phyloP scores from a whole-genome alignment of 768 basidiomycete genomes.

The Clavulina sp. region DNA sequence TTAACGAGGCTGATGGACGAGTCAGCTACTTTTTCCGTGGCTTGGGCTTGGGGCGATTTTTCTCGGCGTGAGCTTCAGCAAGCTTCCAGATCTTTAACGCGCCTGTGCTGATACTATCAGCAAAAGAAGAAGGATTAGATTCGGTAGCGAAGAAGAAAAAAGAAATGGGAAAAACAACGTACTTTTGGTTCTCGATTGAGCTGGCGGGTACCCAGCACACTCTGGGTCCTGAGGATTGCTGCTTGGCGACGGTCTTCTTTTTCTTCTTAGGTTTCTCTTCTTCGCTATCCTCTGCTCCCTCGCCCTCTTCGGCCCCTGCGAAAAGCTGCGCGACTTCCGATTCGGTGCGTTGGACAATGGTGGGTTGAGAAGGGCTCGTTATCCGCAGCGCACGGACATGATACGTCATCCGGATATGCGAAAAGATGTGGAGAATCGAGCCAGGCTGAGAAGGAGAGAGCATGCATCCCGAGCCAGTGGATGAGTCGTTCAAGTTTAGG shows the following conservation, averaged over 20 bases:
- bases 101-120: constrained; percentile 1
- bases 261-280: neutral
- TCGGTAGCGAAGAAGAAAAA: neutral
- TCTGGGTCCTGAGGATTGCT: neutral
- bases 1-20: too few relatives aligned
- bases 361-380: neutral
- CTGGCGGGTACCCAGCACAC: neutral
- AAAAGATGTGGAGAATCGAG: constrained; percentile 68
- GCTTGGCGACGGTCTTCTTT: neutral
- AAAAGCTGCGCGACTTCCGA: constrained; percentile 1
- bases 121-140: neutral
- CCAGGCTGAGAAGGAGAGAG: constrained; percentile 29
- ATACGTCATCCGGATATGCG: constrained; percentile 76
- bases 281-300: neutral
- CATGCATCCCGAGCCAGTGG: constrained; percentile 1
- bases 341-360: constrained; percentile 28
- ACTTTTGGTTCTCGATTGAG: neutral
- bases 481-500: constrained; percentile 9
- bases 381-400: constrained; percentile 9
- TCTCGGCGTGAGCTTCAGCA: too few relatives aligned
- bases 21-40: too few relatives aligned
- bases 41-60: too few relatives aligned
- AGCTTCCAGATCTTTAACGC: constrained; percentile 2
- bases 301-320: neutral
- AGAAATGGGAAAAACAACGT: neutral